Base-by-base conservation (phyloP, 2,329 filamentous ascomycete species). In the Calcarisporium arbuscula region DNA sequence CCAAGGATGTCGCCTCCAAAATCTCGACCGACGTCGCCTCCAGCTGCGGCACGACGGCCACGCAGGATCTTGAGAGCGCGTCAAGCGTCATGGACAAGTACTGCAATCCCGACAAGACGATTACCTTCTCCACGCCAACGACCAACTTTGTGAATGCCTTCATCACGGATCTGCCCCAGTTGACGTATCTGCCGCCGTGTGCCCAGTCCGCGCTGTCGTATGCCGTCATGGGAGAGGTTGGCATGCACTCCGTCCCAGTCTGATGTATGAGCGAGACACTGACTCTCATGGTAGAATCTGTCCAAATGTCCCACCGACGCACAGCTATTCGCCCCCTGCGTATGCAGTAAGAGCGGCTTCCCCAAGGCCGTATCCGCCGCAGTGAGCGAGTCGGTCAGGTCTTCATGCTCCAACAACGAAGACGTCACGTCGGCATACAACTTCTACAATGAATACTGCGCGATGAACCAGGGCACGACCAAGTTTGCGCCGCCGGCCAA, bases 361-460 rank as follows among this genome's bases (percentile, higher is more conserved):
- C 67, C 67, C 5, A 48, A 56, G 6, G 43, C 49, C 6, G 56
- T 68, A 19, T 70, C 60, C 47, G 56, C 60, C 29, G 45, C 48
- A 6, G 64, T 76, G 38, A 65, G 60, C 38, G 55, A 53, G 0
- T 58, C 57, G 5, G 67, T 68, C 19, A 62, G 60, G 32, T 57
- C 51, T 2, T 61, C 54, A 1, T 77, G 72, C 49, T 59, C 61
- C 4, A 65, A 67, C 21, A 60, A 66, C 27, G 61, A 61, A 6
- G 67, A 58, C 19, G 54, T 72, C 12, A 57, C 62, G 1, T 70
- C 67, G 1, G 72, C 70, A 2, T 63, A 70, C 36, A 59, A 56
- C 6, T 64, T 75, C 36, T 74, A 72, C 39, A 51, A 58, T 1
- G 69, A 67, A 4, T 76, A 74, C 46, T 77, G 72, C 45, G 60